Conservation (phyloP, 2,329 filamentous ascomycete genomes). For the Fulvia fulva region DNA sequence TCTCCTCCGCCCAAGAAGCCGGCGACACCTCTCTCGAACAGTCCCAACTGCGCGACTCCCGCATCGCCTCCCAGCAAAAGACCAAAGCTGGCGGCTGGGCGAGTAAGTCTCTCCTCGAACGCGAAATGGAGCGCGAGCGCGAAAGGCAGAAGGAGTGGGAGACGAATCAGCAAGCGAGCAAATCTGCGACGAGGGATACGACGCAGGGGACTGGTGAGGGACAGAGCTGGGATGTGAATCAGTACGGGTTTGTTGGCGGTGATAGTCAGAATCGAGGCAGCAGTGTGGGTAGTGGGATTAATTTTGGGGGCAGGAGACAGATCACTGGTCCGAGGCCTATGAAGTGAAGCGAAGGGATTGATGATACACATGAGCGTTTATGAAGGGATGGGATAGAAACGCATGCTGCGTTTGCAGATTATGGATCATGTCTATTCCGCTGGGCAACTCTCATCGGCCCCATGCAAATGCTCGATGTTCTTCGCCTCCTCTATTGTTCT, state of each 20-base stretch:
- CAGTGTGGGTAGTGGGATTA: conserved; percentile 55
- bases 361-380: background rate
- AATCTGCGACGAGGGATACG: conserved; percentile 50
- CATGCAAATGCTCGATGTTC: background rate
- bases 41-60: conserved; percentile 59
- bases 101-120: conserved; percentile 67
- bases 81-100: conserved; percentile 63
- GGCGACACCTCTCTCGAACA: conserved; percentile 38
- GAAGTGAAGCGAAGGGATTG: conserved; percentile 33
- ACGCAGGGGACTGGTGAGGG: conserved; percentile 65
- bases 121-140: conserved; percentile 76
- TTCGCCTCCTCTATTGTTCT: background rate
- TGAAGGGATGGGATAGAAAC: no score
- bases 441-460: background rate
- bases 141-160: conserved; percentile 78
- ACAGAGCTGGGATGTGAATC: conserved; percentile 69
- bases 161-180: conserved; percentile 63
- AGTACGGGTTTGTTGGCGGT: conserved; percentile 73
- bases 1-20: conserved; percentile 48
- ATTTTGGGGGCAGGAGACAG: conserved; percentile 65
- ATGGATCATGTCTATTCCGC: background rate
- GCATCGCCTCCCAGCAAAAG: conserved; percentile 55
- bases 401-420: no score
- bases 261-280: conserved; percentile 67
- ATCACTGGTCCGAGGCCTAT: conserved; percentile 74